phyloP scores from a whole-genome alignment of 2,329 filamentous ascomycete genomes.

The Epicoccum nigrum region DNA sequence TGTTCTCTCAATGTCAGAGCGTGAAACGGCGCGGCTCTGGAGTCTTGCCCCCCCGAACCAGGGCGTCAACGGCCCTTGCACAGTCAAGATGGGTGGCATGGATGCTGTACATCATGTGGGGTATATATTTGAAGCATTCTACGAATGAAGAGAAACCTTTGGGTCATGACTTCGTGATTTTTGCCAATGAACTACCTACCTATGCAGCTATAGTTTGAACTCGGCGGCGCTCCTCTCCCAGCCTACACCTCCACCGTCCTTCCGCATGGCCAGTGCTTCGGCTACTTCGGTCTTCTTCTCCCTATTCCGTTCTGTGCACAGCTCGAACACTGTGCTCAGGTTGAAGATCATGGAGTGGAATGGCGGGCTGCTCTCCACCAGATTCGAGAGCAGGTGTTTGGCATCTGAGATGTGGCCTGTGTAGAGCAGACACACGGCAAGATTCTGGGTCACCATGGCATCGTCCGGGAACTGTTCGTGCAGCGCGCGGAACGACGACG shows the following conservation, averaged over 20 bases:
- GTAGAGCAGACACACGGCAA: slow-evolving; percentile 84
- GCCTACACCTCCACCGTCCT: slow-evolving; percentile 59
- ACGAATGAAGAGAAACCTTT: too few relatives aligned
- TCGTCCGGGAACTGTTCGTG: slow-evolving; percentile 57
- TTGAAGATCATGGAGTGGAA: slow-evolving; percentile 90
- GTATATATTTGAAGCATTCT: background rate
- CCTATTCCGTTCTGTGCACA: slow-evolving; percentile 79
- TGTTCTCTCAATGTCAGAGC: background rate
- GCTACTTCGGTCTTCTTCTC: slow-evolving; percentile 73
- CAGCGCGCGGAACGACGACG: slow-evolving; percentile 65
- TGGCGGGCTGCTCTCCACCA: slow-evolving; percentile 62
- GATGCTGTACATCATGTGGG: slow-evolving; percentile 6
- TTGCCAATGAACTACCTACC: background rate
- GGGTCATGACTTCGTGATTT: background rate
- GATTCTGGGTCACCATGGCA: slow-evolving; percentile 79
- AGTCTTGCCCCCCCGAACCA: too few relatives aligned
- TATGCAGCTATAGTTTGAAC: slow-evolving; percentile 75
- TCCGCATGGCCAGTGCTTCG: slow-evolving; percentile 68
- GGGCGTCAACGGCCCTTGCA: too few relatives aligned
- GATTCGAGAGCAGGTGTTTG: slow-evolving; percentile 67
- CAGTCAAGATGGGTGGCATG: background rate
- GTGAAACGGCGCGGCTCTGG: background rate
- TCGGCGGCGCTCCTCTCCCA: slow-evolving; percentile 75
- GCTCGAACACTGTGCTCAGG: slow-evolving; percentile 86
- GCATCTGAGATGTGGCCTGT: slow-evolving; percentile 72